phyloP scores from a whole-genome alignment of 2,329 filamentous ascomycete genomes.

The Cryoendolithus antarcticus region DNA sequence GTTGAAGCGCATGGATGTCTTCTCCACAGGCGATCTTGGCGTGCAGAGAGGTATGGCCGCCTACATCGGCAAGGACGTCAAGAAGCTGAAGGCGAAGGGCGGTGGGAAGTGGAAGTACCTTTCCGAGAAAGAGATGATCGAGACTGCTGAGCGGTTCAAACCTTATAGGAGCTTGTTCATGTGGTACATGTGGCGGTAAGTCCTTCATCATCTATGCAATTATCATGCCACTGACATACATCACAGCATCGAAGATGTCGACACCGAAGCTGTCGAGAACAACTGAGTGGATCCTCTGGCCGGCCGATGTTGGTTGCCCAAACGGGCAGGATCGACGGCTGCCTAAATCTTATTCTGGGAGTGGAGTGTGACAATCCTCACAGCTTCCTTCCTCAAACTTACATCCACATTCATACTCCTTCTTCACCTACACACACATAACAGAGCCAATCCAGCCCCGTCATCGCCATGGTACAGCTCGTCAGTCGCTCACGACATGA shows the following conservation, averaged over 20 bases:
- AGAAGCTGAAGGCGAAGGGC: slow-evolving; percentile 65
- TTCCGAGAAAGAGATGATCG: slow-evolving; percentile 82
- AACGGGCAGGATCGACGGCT: not conserved
- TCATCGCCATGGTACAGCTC: no score
- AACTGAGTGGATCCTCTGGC: slow-evolving; percentile 3
- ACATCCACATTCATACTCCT: no score
- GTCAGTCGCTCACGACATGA: no score
- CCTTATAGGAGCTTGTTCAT: slow-evolving; percentile 86
- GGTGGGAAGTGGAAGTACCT: slow-evolving; percentile 98
- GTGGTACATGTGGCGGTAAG: slow-evolving; percentile 87
- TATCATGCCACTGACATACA: not conserved
- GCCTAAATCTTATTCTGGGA: not conserved
- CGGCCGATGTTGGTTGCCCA: not conserved
- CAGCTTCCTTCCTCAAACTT: not conserved
- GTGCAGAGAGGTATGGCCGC: slow-evolving; percentile 92
- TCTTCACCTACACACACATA: no score
- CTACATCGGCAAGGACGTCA: slow-evolving; percentile 70
- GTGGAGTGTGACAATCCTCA: not conserved
- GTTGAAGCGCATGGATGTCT: slow-evolving; percentile 89
- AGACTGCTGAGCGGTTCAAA: slow-evolving; percentile 63
- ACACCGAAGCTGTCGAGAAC: slow-evolving; percentile 12
- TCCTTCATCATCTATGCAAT: no score
- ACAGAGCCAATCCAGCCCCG: no score
- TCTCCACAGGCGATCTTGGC: slow-evolving; percentile 81
- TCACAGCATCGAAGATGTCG: slow-evolving; percentile 11